phyloP scores from a whole-genome alignment of 768 basidiomycete species.

The Neoboletus brunneissimus region DNA sequence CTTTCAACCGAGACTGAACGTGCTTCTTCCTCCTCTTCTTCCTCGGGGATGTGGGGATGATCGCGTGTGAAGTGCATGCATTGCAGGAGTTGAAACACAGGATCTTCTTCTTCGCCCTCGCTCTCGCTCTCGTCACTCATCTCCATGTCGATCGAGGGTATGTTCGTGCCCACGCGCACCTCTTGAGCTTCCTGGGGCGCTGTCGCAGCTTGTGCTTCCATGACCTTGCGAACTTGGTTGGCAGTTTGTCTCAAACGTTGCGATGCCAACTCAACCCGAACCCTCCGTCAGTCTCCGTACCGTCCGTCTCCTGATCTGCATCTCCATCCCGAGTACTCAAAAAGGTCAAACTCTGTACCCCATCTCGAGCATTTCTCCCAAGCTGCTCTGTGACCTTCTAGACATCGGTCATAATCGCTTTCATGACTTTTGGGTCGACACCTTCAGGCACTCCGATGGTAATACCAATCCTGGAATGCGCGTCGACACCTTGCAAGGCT shows the following conservation, averaged over 20 bases:
- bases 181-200: constrained; percentile 55
- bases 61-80: constrained; percentile 40
- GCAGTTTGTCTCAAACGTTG: constrained; percentile 60
- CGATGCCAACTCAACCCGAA: constrained; percentile 66
- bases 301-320: constrained; percentile 46
- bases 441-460: constrained; percentile 22
- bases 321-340: constrained; percentile 60
- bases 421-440: constrained; percentile 71
- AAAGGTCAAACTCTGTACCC: constrained; percentile 73
- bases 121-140: constrained; percentile 84
- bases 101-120: constrained; percentile 60
- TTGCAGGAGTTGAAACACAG: constrained; percentile 35
- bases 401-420: constrained; percentile 85
- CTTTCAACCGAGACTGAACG: constrained; percentile 24
- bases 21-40: constrained; percentile 58
- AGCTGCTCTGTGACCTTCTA: constrained; percentile 89
- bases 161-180: constrained; percentile 40
- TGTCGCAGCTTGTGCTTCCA: constrained; percentile 39
- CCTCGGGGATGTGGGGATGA: constrained; percentile 67
- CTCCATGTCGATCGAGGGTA: constrained; percentile 72
- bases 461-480: constrained; percentile 28
- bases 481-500: constrained; percentile 26
- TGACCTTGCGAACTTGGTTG: constrained; percentile 60
- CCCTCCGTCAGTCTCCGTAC: constrained; percentile 48
- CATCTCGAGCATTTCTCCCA: constrained; percentile 56